These are phyloP conservation scores for Aphanomyces astaci DNA, from an alignment of 352 stramenopile genomes.

Conservation along the genomic window DNA sequence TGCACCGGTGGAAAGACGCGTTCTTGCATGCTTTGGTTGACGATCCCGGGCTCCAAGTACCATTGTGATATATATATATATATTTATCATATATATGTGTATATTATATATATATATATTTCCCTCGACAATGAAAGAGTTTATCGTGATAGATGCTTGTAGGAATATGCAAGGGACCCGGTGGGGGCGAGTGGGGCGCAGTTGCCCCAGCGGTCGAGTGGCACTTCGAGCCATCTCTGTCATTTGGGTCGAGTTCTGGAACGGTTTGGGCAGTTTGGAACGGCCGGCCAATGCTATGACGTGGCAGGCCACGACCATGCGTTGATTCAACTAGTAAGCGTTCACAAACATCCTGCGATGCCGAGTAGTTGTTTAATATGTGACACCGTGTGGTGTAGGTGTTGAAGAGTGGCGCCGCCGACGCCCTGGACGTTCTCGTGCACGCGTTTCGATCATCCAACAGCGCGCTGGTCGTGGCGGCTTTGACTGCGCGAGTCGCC, in stretches of 20 bases:
- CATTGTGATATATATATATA: too few species aligned
- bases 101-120: too few species aligned
- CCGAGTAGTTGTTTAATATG: too few species aligned
- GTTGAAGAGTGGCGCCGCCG: constrained; percentile 24
- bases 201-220: not conserved
- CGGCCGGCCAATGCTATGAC: constrained; percentile 57
- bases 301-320: constrained; percentile 58
- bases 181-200: not conserved
- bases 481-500: constrained; percentile 28
- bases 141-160: too few species aligned
- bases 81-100: too few species aligned
- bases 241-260: constrained; percentile 40
- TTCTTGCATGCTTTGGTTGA: not conserved
- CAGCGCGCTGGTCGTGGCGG: constrained; percentile 35
- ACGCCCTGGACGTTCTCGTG: constrained; percentile 33
- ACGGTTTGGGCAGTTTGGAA: constrained; percentile 41
- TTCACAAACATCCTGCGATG: too few species aligned
- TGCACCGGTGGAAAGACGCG: constrained; percentile 14
- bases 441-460: constrained; percentile 55
- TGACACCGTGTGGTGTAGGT: too few species aligned
- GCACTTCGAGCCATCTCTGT: constrained; percentile 3
- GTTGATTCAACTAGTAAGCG: constrained; percentile 38
- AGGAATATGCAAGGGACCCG: constrained; percentile 18
- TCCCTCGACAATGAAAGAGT: too few species aligned
- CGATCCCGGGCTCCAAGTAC: constrained; percentile 14